Conservation (phyloP, 352 stramenopile genomes). For the Aphanomyces astaci region DNA sequence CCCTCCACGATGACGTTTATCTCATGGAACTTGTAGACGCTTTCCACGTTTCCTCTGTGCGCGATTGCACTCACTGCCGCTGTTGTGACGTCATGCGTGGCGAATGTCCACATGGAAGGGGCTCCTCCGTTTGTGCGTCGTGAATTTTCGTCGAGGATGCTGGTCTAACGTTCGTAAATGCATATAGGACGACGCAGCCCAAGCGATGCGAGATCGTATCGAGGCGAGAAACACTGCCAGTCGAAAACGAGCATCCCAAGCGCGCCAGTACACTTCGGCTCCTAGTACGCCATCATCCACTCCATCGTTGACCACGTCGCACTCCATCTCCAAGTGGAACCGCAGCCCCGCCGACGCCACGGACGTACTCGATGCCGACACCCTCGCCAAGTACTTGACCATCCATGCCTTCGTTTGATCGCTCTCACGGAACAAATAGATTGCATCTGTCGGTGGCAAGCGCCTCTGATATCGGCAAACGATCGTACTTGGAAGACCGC, state of each 20-base stretch:
- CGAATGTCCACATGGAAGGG: not conserved
- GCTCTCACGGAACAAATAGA: too few relatives aligned
- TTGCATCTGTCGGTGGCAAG: not conserved
- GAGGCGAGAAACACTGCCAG: conserved; percentile 10
- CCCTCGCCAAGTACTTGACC: conserved; percentile 9
- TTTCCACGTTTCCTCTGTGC: not conserved
- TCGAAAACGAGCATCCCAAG: not conserved
- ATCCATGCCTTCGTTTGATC: too few relatives aligned
- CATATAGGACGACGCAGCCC: not conserved
- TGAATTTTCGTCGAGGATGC: not conserved
- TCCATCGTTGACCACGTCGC: not conserved
- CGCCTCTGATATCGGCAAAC: not conserved
- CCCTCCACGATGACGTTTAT: not conserved
- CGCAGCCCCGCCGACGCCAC: not conserved
- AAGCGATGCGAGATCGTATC: conserved; percentile 20
- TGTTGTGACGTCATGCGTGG: not conserved
- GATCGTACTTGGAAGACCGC: conserved; percentile 11
- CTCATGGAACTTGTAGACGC: not conserved
- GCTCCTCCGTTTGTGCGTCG: not conserved
- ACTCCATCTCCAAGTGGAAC: conserved; percentile 5
- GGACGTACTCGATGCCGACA: not conserved
- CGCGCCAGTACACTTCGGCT: not conserved
- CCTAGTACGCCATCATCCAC: not conserved
- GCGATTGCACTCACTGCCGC: not conserved
- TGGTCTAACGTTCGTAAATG: not conserved